A percentile compares a stretch with the other conserved stretches of the same genome.
Conservation (phyloP, 192 early-diverging fungal genomes). For the Jimgerdemannia lactiflua region DNA sequence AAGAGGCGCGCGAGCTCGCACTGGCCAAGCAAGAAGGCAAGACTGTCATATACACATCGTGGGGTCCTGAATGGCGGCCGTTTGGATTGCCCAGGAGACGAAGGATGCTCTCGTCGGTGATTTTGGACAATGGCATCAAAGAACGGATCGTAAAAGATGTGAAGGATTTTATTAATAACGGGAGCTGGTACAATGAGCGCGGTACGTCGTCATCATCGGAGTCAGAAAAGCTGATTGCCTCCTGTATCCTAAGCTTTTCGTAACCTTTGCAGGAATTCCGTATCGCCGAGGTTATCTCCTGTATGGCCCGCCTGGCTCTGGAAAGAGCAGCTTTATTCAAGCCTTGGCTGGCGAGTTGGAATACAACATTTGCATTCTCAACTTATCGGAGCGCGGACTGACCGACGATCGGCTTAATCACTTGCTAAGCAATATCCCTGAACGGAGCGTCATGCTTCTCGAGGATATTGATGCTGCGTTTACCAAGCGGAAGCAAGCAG, state of each 20-base stretch:
- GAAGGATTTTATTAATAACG: slow-evolving; percentile 72
- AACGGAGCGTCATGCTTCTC: slow-evolving; percentile 74
- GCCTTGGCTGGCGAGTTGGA: slow-evolving; percentile 85
- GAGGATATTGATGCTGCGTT: slow-evolving; percentile 90
- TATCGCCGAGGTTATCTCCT: slow-evolving; percentile 88
- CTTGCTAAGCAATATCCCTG: slow-evolving; percentile 74
- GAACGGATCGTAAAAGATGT: slow-evolving; percentile 71
- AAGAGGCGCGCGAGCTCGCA: slow-evolving; percentile 80
- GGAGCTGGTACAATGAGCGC: slow-evolving; percentile 79
- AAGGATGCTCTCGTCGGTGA: slow-evolving; percentile 69
- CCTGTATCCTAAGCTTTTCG: background rate
- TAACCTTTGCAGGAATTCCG: slow-evolving; percentile 60
- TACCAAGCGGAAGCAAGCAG: slow-evolving; percentile 61
- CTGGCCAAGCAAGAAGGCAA: slow-evolving; percentile 90
- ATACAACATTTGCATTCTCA: slow-evolving; percentile 88
- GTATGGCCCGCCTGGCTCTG: slow-evolving; percentile 86
- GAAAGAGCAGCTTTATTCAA: slow-evolving; percentile 92
- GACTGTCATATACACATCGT: slow-evolving; percentile 93
- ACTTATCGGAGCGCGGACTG: slow-evolving; percentile 76
- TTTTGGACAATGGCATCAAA: slow-evolving; percentile 64
- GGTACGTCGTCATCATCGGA: slow-evolving; percentile 30
- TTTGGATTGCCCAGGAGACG: slow-evolving; percentile 90
- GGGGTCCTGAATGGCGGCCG: slow-evolving; percentile 95
- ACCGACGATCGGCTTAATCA: slow-evolving; percentile 85
- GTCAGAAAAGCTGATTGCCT: background rate